Percentiles rank a stretch among this genome's conserved stretches.
Conservation (phyloP, 495 filamentous ascomycete species). For the Parachaetomium inaequale region DNA sequence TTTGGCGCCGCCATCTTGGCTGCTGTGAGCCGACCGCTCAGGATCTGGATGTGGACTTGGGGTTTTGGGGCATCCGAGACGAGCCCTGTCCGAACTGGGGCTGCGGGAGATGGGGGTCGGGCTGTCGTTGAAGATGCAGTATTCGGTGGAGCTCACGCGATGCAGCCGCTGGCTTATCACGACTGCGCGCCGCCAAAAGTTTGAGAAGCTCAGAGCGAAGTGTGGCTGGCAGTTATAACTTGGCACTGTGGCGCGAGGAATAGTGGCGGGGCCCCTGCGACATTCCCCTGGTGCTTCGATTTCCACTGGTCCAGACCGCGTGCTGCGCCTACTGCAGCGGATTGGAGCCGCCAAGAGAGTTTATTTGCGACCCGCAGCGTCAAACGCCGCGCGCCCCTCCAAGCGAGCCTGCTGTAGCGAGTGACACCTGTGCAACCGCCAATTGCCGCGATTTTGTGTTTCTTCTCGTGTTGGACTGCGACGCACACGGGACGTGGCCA, state of each 20-base stretch:
- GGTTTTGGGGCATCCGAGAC: neutral
- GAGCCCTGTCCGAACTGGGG: neutral
- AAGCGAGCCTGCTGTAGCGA: neutral
- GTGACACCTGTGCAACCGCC: slow-evolving; percentile 1
- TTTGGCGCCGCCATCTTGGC: slow-evolving; percentile 56
- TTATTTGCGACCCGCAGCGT: slow-evolving; percentile 17
- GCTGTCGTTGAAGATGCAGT: neutral
- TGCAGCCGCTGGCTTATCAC: slow-evolving; percentile 5
- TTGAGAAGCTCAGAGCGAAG: neutral
- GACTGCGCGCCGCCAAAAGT: slow-evolving; percentile 16
- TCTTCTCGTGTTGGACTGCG: neutral
- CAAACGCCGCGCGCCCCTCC: slow-evolving; percentile 1
- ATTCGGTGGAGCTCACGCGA: slow-evolving; percentile 15
- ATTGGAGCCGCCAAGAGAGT: slow-evolving; percentile 23
- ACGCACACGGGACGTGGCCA: slow-evolving; percentile 5
- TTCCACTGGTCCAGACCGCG: neutral
- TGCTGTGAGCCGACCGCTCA: slow-evolving; percentile 23
- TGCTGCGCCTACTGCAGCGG: slow-evolving; percentile 11
- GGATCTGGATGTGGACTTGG: neutral
- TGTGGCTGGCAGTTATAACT: neutral
- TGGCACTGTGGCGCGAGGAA: neutral
- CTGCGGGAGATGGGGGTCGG: neutral
- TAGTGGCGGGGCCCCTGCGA: neutral
- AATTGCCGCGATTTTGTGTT: slow-evolving; percentile 9
- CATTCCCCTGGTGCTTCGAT: neutral